Base-by-base conservation (phyloP, 345 rosid species). In the Lenwebbia sp. region DNA sequence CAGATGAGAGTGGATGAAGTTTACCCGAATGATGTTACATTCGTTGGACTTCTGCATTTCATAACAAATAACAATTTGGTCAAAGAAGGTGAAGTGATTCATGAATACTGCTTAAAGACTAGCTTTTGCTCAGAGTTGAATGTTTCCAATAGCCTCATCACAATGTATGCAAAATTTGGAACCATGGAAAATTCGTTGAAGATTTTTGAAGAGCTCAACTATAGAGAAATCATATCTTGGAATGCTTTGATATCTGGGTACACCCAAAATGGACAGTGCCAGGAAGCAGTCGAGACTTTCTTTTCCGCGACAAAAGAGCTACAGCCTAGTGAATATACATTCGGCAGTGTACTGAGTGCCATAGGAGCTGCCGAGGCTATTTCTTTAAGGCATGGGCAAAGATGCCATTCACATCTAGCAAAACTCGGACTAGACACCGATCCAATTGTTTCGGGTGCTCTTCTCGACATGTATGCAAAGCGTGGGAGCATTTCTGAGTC, bases 381-480 rank as follows among this genome's bases (percentile, higher is more conserved):
- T 86, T 93, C 99, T 86, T 88, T 96, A 53, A 93, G 91, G 85
- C 93, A 91, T 41, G 99, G 98, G 26, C 95, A 94, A 62, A 88
- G 86, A 62, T 95, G 99, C 93, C 99, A 94, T 87, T 92, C 96
- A 56, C 90, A 90, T 44, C 83, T 95, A 40, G 87, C 93, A 86
- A 96, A 94, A 88, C 89, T 91, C 28, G 99, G 98, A 65, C 85
- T 93, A 12, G 87, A 90, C 88, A 87, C 88, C 2, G 90, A 95
- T 83, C 95, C 95, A 19, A 87, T 95, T 51, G 93, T 96, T 83
- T 94, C 95, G 49, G 89, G 94, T 82, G 96, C 98, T 60, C 96
- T 95, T 60, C 98, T 96, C 41, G 97, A 96, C 87, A 96, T 96
- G 99, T 95, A 95, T 54, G 98, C 96, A 28, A 96, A 95, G 93